Evolutionary conservation across 352 stramenopile species (phyloP).

Genomic region (Peronosclerospora sorghi): DNA sequence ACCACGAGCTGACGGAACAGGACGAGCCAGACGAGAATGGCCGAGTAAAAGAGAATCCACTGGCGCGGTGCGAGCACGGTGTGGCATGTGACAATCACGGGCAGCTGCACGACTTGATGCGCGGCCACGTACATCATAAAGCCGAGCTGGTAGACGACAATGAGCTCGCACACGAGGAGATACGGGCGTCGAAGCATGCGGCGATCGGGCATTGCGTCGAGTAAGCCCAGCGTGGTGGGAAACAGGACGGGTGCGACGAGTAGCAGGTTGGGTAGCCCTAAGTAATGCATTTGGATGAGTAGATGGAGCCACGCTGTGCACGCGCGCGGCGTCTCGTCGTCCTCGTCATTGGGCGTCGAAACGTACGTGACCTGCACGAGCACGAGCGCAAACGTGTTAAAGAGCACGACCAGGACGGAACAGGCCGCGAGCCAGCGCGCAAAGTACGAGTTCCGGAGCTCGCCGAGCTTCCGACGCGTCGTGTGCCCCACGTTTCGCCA

Average conservation of each 20-base stretch:
- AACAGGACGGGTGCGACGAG: conserved; percentile 49
- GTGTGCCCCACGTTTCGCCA: conserved; percentile 16
- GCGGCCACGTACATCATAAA: conserved; percentile 52
- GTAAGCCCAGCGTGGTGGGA: conserved; percentile 31
- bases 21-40: conserved; percentile 41
- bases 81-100: conserved; percentile 38
- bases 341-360: conserved; percentile 2
- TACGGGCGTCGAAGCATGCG: conserved; percentile 57
- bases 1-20: conserved; percentile 52
- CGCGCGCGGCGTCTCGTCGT: conserved; percentile 9
- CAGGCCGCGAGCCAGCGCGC: conserved; percentile 53
- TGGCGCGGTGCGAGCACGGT: conserved; percentile 18
- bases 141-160: conserved; percentile 37
- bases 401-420: conserved; percentile 33
- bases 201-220: conserved; percentile 42
- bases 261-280: conserved; percentile 41
- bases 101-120: conserved; percentile 31
- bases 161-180: conserved; percentile 54
- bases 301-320: conserved; percentile 26
- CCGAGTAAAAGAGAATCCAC: conserved; percentile 46
- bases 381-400: conserved; percentile 31
- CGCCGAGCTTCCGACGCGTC: conserved; percentile 23
- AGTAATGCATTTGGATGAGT: conserved; percentile 36
- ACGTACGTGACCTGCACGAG: conserved; percentile 26
- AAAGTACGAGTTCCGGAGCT: conserved; percentile 64